Base-by-base conservation (phyloP, 306 rosid genomes). In the Vigna reflexopilosa region DNA sequence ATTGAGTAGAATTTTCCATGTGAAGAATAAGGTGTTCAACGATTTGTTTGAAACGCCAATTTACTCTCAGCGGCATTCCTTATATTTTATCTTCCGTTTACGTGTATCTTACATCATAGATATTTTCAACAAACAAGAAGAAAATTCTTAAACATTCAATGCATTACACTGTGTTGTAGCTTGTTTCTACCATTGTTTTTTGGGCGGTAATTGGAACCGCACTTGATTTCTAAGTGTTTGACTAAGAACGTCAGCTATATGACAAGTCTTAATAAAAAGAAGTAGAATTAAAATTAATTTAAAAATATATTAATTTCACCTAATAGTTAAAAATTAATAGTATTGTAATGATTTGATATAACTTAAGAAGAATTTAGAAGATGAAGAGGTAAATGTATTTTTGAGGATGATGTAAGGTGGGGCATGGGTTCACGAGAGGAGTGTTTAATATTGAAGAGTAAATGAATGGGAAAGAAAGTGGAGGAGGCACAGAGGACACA, bases 391-490 rank as follows among this genome's bases (percentile, higher is more conserved):
- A 32, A 0, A 32, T 32, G 22, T 20, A 20, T 20, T 20, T 20
- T 5, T 26, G 28, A 67, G 48, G 54, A 42, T 56, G 56, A 34
- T 67, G 77, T 44, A 64, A 71, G 77, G 84, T 83, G 91, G 85
- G 89, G 32, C 56, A 51, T 58, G 79, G 28, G 42, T 80, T 78
- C 72, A 55, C 38, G 76, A 61, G 75, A 67, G 68, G 19, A 78
- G 66, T 66, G 56, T 81, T 79, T n/a, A 52, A 59, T 70, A 69
- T 69, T 64, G 45, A 68, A 81, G 79, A 72, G 42, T 76, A 78
- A 72, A 78, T 49, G 75, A 77, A 83, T 81, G 77, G 62, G 63
- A 74, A 50, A 80, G 81, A 64, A 82, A 85, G 86, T 79, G 85
- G 88, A 73, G 49, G 72, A 73, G 49, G 69, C 51, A 75, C 44